phyloP scores from a whole-genome alignment of 2,329 filamentous ascomycete genomes.

The Sclerotinia minor region DNA sequence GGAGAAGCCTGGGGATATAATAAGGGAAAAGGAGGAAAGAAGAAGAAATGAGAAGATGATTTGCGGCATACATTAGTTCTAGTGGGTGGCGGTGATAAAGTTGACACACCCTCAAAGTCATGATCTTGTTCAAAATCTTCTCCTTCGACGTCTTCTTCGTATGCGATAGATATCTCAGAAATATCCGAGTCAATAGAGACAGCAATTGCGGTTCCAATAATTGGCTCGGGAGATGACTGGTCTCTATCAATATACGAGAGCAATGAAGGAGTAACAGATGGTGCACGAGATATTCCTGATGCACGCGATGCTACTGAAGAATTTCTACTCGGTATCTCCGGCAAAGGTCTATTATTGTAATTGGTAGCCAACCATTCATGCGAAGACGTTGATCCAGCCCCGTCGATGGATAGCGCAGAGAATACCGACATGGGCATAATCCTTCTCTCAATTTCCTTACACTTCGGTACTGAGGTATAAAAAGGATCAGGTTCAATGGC shows the following conservation, averaged over 20 bases:
- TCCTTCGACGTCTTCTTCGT: background rate
- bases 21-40: too few relatives aligned
- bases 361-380: constrained; percentile 14
- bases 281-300: constrained; percentile 26
- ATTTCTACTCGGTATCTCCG: constrained; percentile 18
- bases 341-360: constrained; percentile 21
- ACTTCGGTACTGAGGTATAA: background rate
- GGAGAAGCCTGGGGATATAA: background rate
- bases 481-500: constrained; percentile 9
- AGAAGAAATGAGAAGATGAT: background rate
- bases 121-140: background rate
- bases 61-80: background rate
- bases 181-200: constrained; percentile 23
- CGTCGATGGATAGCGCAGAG: constrained; percentile 12
- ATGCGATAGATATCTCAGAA: constrained; percentile 1
- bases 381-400: background rate
- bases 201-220: constrained; percentile 28
- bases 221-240: constrained; percentile 30
- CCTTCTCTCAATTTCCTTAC: background rate
- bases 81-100: constrained; percentile 10
- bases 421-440: background rate
- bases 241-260: constrained; percentile 28
- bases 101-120: constrained; percentile 3
- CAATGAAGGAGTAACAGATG: constrained; percentile 31
- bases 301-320: constrained; percentile 17